Evolutionary conservation across 257 asterid genomes (phyloP), one percentile per base, ranked within the genome.

Genomic region (Solanum chiquidenum): DNA sequence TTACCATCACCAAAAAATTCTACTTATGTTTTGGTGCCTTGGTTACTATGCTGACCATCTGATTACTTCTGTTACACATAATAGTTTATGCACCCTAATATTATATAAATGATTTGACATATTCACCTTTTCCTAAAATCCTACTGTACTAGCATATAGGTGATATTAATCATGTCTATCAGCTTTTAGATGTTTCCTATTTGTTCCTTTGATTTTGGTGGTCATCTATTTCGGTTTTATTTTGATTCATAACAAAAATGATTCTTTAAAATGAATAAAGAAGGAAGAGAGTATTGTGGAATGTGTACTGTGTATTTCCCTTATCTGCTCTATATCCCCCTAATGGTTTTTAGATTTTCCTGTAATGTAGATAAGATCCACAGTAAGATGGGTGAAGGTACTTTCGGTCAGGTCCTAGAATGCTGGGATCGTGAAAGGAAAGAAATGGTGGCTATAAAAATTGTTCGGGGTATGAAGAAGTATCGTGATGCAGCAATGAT

Each of bases 331-430:
- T 37, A 0, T 8, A 12, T 12, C 12, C 21, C 16, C 89, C 91
- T 66, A 38, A 10, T 20, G 20, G 10, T 58, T 18, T 29, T 29
- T 33, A 3, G 49, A 1, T 88, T 23, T 80, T 4, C 75, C 10
- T 71, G 23, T 44, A 86, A 83, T 93, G 88, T 96, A 96, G 99
- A 96, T 91, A 95, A 93, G 90, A 96, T 96, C 40, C 93, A 92
- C 74, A 90, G 98, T 93, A 96, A 96, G 92, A 94, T 96, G 99
- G 99, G 99, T 16, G 99, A 96, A 93, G 99, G 99, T 29, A 96
- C 99, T 38, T 96, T 96, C 79, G 99, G 99, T 52, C 99, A 95
- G 93, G 99, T 96, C 83, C 90, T 96, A 38, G 98, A 96, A 91
- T 96, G 99, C 90, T 96, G 98, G 98, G 99, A 96, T 76, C 91